Evolutionary conservation across 768 basidiomycete genomes (phyloP).

Genomic region (Agrocybe pediades): DNA sequence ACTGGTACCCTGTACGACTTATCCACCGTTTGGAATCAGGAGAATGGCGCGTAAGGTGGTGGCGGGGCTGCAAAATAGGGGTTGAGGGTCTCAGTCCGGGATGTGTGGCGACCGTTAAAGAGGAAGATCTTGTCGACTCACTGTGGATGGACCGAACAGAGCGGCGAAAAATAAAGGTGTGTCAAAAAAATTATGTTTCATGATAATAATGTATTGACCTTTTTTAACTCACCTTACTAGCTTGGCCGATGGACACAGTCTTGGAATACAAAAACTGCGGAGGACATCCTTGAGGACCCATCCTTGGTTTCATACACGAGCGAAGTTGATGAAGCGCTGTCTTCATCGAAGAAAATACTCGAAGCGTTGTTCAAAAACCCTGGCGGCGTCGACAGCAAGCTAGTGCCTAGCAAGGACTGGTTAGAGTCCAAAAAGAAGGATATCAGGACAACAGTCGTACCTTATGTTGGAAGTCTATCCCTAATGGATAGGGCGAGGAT

Average conservation of each 20-base stretch:
- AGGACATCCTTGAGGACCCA: constrained; percentile 26
- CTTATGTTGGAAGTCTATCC: constrained; percentile 15
- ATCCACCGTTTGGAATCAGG: constrained; percentile 5
- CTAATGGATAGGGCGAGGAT: constrained; percentile 20
- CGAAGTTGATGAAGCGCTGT: constrained; percentile 15
- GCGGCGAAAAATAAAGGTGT: constrained; percentile 14
- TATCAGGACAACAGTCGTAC: constrained; percentile 7
- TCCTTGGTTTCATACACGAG: constrained; percentile 16
- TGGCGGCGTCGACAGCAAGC: background rate
- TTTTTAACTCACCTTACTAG: constrained; percentile 5
- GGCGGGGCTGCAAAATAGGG: constrained; percentile 15
- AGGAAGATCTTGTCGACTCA: constrained; percentile 15
- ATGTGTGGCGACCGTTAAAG: background rate
- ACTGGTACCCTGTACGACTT: constrained; percentile 26
- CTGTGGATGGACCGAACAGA: constrained; percentile 16
- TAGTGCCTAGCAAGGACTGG: constrained; percentile 19
- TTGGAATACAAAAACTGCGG: constrained; percentile 9
- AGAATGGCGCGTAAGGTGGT: constrained; percentile 23
- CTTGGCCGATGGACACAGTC: constrained; percentile 26
- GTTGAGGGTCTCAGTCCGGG: background rate
- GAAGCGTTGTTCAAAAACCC: constrained; percentile 9
- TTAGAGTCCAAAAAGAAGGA: constrained; percentile 10
- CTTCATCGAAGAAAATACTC: constrained; percentile 5
- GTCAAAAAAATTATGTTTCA: background rate
- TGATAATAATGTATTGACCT: background rate